These are phyloP conservation scores for Phytophthora pseudosyringae DNA, from an alignment of 352 stramenopile genomes.

Conservation along the genomic window DNA sequence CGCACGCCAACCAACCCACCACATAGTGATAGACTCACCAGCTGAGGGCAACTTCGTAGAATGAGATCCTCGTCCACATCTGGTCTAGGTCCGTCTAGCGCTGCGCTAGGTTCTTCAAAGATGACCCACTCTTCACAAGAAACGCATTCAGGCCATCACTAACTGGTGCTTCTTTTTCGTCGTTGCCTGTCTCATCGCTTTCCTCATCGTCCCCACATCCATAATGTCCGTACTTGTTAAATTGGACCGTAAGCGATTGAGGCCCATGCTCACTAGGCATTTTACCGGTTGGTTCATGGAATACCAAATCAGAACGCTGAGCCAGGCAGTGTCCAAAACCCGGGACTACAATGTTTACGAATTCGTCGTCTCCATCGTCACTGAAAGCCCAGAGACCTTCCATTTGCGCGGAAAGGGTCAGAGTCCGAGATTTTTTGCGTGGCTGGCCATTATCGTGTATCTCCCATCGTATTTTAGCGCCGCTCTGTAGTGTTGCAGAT, in stretches of 20 bases:
- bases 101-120: conserved; percentile 1
- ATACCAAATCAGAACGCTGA: neutral
- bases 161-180: neutral
- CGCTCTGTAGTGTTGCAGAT: neutral
- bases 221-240: neutral
- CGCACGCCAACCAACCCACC: neutral
- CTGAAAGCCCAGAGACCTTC: conserved; percentile 2
- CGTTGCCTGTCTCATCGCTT: neutral
- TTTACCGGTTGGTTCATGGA: neutral
- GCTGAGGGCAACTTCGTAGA: conserved; percentile 5
- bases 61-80: conserved; percentile 6
- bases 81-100: neutral
- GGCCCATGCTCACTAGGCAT: neutral
- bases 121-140: conserved; percentile 4
- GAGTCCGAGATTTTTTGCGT: neutral
- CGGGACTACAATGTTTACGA: conserved; percentile 10
- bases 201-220: neutral
- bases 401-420: neutral
- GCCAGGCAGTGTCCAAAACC: conserved; percentile 10
- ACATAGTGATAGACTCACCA: conserved; percentile 6
- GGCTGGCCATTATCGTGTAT: conserved; percentile 1
- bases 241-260: neutral
- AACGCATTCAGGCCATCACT: neutral
- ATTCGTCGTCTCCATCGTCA: conserved; percentile 8
- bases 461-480: conserved; percentile 3